A percentile compares a stretch with the other conserved stretches of the same genome.
Evolutionary conservation across 2,329 filamentous ascomycete genomes (phyloP).

Genomic region (Phyllachora maydis): DNA sequence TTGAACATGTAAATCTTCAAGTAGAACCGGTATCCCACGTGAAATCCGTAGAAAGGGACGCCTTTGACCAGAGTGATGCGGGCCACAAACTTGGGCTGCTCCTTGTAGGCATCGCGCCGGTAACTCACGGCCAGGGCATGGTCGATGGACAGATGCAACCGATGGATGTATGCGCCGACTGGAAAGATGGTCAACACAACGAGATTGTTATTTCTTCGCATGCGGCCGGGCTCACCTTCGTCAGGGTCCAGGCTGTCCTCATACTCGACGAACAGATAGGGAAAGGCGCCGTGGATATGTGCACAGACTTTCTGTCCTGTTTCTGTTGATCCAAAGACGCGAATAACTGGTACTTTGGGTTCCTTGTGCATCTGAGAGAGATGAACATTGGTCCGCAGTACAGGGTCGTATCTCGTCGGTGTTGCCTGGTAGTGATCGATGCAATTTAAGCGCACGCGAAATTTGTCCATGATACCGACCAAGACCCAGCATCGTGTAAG

Average conservation of each 20-base stretch:
- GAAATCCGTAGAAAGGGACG: constrained; percentile 86
- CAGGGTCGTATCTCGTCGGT: constrained; percentile 64
- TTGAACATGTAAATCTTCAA: constrained; percentile 92
- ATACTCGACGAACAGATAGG: constrained; percentile 88
- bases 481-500: too few species aligned
- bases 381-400: constrained; percentile 44
- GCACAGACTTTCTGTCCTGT: constrained; percentile 92
- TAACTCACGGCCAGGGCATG: constrained; percentile 77
- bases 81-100: constrained; percentile 54
- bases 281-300: constrained; percentile 88
- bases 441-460: constrained; percentile 84
- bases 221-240: constrained; percentile 45
- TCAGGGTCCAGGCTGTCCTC: constrained; percentile 43
- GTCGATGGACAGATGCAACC: constrained; percentile 72
- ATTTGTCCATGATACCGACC: constrained; percentile 48
- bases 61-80: constrained; percentile 86
- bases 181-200: constrained; percentile 1
- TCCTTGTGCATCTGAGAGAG: constrained; percentile 37
- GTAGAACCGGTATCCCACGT: constrained; percentile 79
- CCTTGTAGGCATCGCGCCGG: constrained; percentile 50
- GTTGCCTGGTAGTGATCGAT: constrained; percentile 82
- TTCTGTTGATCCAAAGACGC: constrained; percentile 82
- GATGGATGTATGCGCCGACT: constrained; percentile 60
- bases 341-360: constrained; percentile 65
- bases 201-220: too few species aligned